Evolutionary conservation across 306 rosid species (phyloP).

Genomic region (Rosa multiflora): DNA sequence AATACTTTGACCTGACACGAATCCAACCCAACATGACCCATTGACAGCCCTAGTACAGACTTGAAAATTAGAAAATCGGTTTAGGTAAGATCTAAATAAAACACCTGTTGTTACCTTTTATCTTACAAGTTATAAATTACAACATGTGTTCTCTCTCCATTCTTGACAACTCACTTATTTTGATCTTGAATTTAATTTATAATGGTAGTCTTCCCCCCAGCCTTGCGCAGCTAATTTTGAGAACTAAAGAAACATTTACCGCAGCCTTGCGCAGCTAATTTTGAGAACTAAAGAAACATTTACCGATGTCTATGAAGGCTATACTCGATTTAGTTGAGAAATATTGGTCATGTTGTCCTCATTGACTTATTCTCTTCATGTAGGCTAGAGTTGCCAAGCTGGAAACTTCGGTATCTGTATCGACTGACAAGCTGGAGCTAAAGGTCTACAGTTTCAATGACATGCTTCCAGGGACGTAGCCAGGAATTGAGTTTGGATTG

Average conservation of each 20-base stretch:
- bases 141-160: neutral
- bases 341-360: neutral
- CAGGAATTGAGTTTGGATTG: no score
- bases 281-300: neutral
- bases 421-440: conserved; percentile 79
- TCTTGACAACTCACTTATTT: neutral
- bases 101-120: neutral
- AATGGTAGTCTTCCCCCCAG: neutral
- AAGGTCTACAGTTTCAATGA: conserved; percentile 88
- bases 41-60: neutral
- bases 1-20: no score
- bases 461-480: conserved; percentile 49
- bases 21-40: no score
- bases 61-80: neutral
- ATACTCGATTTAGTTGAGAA: neutral
- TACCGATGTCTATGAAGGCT: neutral
- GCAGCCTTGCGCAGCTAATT: no score
- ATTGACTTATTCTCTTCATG: conserved; percentile 17
- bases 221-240: neutral
- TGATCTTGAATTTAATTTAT: neutral
- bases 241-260: neutral
- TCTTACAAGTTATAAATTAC: neutral
- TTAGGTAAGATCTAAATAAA: neutral
- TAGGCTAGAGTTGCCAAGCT: conserved; percentile 95
- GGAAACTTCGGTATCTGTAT: conserved; percentile 79